Evolutionary conservation across 805 yeast species (phyloP).

Genomic region (Ogataea corticis): DNA sequence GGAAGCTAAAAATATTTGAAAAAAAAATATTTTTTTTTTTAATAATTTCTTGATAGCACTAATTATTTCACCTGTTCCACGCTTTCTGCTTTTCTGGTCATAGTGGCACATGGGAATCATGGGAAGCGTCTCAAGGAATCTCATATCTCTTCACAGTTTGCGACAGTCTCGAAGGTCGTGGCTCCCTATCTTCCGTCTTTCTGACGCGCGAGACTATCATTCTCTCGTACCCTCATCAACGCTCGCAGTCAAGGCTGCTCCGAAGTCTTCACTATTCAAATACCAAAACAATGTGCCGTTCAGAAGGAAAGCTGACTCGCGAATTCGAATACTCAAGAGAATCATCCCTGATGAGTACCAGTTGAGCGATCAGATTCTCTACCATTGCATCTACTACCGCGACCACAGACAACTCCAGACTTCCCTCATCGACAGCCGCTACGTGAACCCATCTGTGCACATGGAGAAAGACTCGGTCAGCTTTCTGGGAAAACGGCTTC

Average conservation of each 20-base stretch:
- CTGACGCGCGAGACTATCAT: constrained; percentile 1
- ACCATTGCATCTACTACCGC: constrained; percentile 24
- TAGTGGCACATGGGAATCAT: too few species aligned
- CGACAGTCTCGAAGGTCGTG: too few species aligned
- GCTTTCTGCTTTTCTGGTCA: too few species aligned
- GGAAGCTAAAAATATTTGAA: too few species aligned
- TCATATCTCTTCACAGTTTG: too few species aligned
- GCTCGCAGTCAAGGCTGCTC: neutral
- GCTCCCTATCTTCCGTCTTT: neutral
- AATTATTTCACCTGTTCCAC: too few species aligned
- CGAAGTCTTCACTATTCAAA: constrained; percentile 9
- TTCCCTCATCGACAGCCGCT: constrained; percentile 7
- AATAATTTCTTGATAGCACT: too few species aligned
- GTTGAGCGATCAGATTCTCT: constrained; percentile 22
- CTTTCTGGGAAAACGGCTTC: constrained; percentile 10
- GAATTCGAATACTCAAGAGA: constrained; percentile 22
- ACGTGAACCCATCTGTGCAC: constrained; percentile 5
- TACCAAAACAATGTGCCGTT: constrained; percentile 18
- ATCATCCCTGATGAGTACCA: constrained; percentile 27
- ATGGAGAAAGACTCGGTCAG: constrained; percentile 11
- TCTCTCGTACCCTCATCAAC: constrained; percentile 11
- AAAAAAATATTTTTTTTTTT: neutral
- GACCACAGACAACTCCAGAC: constrained; percentile 13
- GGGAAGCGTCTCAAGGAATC: too few species aligned
- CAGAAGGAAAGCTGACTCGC: constrained; percentile 24